Percentiles rank a stretch among this genome's conserved stretches.
Conservation (phyloP, 108 stramenopile genomes). For the Nitzschia sp. region DNA sequence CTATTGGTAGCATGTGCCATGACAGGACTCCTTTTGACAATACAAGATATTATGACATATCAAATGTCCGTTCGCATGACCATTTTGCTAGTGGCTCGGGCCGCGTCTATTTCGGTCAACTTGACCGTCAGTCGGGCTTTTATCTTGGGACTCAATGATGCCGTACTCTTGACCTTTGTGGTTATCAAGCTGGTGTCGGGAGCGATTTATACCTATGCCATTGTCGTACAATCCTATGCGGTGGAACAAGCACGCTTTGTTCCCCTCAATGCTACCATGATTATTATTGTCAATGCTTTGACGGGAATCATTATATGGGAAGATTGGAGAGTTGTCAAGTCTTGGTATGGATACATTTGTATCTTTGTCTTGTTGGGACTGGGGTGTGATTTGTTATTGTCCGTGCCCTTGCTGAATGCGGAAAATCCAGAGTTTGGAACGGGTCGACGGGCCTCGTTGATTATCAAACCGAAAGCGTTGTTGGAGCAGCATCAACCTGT, state of each 20-base stretch:
- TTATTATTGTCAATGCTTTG: constrained; percentile 40
- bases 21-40: constrained; percentile 15
- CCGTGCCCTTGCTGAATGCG: constrained; percentile 21
- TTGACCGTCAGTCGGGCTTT: constrained; percentile 28
- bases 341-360: constrained; percentile 42
- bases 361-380: constrained; percentile 33
- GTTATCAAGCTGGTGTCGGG: constrained; percentile 32
- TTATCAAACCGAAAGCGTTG: too few relatives aligned
- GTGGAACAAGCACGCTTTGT: constrained; percentile 39
- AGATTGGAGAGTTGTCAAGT: constrained; percentile 26
- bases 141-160: background rate
- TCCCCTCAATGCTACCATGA: constrained; percentile 37
- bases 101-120: constrained; percentile 30
- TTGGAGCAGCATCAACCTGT: too few relatives aligned
- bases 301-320: constrained; percentile 51
- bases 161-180: constrained; percentile 2
- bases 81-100: constrained; percentile 34
- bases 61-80: background rate
- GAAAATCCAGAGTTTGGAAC: constrained; percentile 42
- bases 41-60: background rate
- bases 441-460: background rate
- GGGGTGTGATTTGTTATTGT: constrained; percentile 35
- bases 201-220: constrained; percentile 31
- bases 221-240: constrained; percentile 40
- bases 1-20: constrained; percentile 13